phyloP scores from a whole-genome alignment of 768 basidiomycete species.

The Postia placenta region DNA sequence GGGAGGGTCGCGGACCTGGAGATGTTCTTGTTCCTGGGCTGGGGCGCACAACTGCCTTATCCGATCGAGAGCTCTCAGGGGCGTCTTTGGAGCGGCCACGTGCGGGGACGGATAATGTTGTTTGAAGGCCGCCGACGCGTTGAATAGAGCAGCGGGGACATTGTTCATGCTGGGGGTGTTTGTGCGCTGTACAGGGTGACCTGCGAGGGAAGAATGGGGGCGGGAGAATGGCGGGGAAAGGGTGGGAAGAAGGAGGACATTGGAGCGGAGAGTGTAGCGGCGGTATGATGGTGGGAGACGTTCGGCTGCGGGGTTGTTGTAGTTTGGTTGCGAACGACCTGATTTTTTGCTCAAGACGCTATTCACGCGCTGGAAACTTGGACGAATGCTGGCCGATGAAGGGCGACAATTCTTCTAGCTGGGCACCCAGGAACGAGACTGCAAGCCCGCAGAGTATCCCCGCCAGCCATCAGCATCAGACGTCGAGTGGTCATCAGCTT shows the following conservation, averaged over 20 bases:
- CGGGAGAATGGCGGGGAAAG: background rate
- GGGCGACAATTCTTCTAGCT: background rate
- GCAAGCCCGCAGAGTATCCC: background rate
- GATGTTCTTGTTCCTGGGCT: too few species aligned
- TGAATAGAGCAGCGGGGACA: background rate
- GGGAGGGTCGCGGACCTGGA: background rate
- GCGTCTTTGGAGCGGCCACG: background rate
- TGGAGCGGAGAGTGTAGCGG: background rate
- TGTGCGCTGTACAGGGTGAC: background rate
- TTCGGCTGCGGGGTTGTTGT: background rate
- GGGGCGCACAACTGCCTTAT: background rate
- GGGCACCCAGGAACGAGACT: background rate
- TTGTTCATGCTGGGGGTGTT: background rate
- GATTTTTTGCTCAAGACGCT: background rate
- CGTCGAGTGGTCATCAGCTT: slow-evolving; percentile 3
- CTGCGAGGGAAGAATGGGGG: background rate
- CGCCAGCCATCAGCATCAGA: slow-evolving; percentile 3
- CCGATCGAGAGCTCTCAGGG: background rate
- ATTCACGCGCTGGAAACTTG: background rate
- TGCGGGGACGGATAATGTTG: background rate
- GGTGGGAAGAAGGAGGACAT: background rate
- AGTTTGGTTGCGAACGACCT: background rate
- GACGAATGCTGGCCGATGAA: slow-evolving; percentile 5
- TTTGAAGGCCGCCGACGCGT: background rate
- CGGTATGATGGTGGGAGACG: background rate